phyloP scores from a whole-genome alignment of 768 basidiomycete genomes.

The Suillus paluster region DNA sequence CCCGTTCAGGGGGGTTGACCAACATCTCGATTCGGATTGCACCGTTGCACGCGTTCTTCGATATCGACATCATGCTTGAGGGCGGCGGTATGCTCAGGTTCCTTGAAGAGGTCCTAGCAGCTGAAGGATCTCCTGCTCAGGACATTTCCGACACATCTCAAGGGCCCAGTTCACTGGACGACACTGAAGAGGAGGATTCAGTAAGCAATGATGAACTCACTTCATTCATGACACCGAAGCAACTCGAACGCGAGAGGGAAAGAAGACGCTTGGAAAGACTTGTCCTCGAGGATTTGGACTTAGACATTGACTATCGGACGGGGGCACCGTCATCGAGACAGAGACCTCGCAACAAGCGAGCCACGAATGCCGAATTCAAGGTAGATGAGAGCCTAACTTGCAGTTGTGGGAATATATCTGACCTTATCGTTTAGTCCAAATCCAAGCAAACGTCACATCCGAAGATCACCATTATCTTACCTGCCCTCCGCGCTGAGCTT shows the following conservation, averaged over 20 bases:
- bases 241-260: conserved; percentile 40
- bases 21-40: conserved; percentile 44
- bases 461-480: conserved; percentile 8
- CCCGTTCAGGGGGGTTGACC: conserved; percentile 8
- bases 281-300: conserved; percentile 63
- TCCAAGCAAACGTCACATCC: neutral
- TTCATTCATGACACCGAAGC: conserved; percentile 19
- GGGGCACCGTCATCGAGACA: conserved; percentile 13
- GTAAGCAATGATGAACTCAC: conserved; percentile 26
- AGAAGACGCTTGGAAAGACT: conserved; percentile 49
- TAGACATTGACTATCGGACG: conserved; percentile 50
- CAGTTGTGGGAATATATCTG: neutral
- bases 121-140: conserved; percentile 18
- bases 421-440: conserved; percentile 7
- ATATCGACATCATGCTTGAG: conserved; percentile 53
- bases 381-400: conserved; percentile 13
- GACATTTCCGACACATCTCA: conserved; percentile 4
- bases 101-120: conserved; percentile 46
- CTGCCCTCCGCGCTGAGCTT: conserved; percentile 60
- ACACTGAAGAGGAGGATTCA: conserved; percentile 15
- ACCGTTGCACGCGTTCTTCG: conserved; percentile 80
- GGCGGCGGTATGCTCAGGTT: conserved; percentile 49
- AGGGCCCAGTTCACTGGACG: neutral
- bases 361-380: conserved; percentile 16
- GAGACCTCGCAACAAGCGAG: conserved; percentile 10